These are phyloP conservation scores for Colletotrichum sublineola DNA, from an alignment of 2,329 filamentous ascomycete species.

Conservation along the genomic window DNA sequence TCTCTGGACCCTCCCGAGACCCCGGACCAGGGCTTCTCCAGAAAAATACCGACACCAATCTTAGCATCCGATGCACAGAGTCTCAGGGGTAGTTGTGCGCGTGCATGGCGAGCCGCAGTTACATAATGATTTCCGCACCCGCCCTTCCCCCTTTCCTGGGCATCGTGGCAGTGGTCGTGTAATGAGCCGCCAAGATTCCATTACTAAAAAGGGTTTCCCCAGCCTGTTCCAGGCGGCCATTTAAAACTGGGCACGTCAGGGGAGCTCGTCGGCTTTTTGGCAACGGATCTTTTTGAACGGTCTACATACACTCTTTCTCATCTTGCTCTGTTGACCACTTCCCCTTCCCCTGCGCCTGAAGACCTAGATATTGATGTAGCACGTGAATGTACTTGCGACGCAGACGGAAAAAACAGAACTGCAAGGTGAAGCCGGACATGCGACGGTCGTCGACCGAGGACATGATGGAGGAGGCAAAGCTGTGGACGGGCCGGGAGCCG, in stretches of 20 bases:
- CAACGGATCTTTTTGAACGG: neutral
- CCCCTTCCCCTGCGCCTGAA: neutral
- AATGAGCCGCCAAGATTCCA: conserved; percentile 38
- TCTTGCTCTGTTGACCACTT: neutral
- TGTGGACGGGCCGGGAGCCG: conserved; percentile 29
- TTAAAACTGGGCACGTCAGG: conserved; percentile 1
- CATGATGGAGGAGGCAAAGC: conserved; percentile 32
- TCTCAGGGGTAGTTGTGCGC: conserved; percentile 31
- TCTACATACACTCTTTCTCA: neutral
- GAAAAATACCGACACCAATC: neutral
- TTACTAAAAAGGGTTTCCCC: conserved; percentile 28
- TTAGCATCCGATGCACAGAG: neutral
- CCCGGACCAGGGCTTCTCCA: neutral
- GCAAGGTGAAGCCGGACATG: conserved; percentile 23
- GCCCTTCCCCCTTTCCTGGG: conserved; percentile 18
- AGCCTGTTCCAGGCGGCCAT: conserved; percentile 5
- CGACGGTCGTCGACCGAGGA: conserved; percentile 25
- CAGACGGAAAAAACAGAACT: conserved; percentile 20
- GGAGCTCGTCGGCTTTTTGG: neutral
- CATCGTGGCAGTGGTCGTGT: conserved; percentile 31
- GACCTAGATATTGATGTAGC: neutral
- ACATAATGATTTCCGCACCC: conserved; percentile 31
- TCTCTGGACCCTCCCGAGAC: neutral
- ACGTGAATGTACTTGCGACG: conserved; percentile 41
- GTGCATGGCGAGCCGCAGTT: conserved; percentile 25